Base-by-base conservation (phyloP, 2,329 filamentous ascomycete species). In the Exophiala sp. region DNA sequence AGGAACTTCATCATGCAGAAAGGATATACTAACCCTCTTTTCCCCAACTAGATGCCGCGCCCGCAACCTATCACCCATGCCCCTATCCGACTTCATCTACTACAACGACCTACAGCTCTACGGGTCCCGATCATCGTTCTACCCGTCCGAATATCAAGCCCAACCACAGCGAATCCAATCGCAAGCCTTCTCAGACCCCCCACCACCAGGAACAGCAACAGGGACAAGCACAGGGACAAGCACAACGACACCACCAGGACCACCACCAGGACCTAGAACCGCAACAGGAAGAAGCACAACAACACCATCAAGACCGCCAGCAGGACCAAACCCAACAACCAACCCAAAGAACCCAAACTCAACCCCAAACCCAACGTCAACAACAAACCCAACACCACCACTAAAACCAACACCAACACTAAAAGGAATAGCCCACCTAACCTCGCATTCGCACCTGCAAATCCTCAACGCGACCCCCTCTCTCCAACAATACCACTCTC, bases 391-490 rank as follows among this genome's bases (percentile, higher is more conserved):
- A 24, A 22, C n/a, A 10, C 29, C 24, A 37, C 5, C 14, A 18
- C 3, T 19, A 37, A 11, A 7, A 41, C 8, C 35, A 19, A 19
- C 9, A 13, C 10, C 35, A n/a, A 5, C 38, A n/a, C 10, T 19
- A 18, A 79, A 19, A 14, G 38, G 38, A 18, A 79, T 88, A 11
- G 82, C 87, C 21, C 80, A 85, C 24, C 77, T 97, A 22, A 85
- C 93, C 60, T 83, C 88, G 40, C 83, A 85, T 42, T 89, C 91
- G 3, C 82, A 90, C 34, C 76, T 97, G 53, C 86, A 88, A 49
- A 77, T 98, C 3, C 79, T 97, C 62, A 98, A 98, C 73, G 85
- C 86, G 2, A 86, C 86, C 0, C 75, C 80, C 13, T 84, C 83
- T 21, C 70, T 95, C 1, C 72, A 80, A 8, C 78, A 85, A 58